phyloP scores from a whole-genome alignment of 805 yeast species.

The Saturnispora galanensis region DNA sequence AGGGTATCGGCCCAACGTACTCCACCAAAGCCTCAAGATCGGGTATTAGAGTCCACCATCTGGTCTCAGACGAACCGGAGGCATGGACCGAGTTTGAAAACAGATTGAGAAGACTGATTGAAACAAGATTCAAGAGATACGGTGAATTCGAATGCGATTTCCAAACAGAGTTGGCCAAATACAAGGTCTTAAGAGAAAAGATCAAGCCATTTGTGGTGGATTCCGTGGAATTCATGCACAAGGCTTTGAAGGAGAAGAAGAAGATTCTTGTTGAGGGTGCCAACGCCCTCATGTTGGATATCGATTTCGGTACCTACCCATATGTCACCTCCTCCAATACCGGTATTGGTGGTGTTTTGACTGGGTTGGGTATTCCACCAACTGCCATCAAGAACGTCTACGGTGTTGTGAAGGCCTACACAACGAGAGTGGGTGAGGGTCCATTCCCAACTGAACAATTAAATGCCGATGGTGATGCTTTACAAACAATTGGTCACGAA shows the following conservation, averaged over 20 bases:
- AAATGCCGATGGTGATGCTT: constrained; percentile 73
- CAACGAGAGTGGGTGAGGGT: constrained; percentile 98
- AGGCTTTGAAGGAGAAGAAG: constrained; percentile 67
- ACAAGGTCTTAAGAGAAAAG: constrained; percentile 61
- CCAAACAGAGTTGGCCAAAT: constrained; percentile 69
- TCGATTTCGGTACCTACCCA: constrained; percentile 97
- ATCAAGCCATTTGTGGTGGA: constrained; percentile 91
- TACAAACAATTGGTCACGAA: constrained; percentile 91
- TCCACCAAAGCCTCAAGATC: constrained; percentile 95
- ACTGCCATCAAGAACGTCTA: constrained; percentile 64
- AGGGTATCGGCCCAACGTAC: constrained; percentile 98
- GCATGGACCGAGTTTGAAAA: constrained; percentile 89
- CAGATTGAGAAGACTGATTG: constrained; percentile 65
- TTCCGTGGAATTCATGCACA: constrained; percentile 74
- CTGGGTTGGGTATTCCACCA: constrained; percentile 97
- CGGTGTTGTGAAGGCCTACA: constrained; percentile 98
- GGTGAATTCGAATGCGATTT: constrained; percentile 86
- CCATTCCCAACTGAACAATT: constrained; percentile 98
- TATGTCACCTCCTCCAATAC: constrained; percentile 93
- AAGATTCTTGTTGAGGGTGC: constrained; percentile 95
- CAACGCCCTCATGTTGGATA: constrained; percentile 93
- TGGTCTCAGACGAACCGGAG: constrained; percentile 78
- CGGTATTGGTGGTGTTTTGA: constrained; percentile 95
- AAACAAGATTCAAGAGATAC: constrained; percentile 78
- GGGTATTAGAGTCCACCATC: constrained; percentile 93